Percentiles rank a stretch among this genome's conserved stretches.
These are phyloP conservation scores for Ceratobasidium sp. DNA, from an alignment of 1,284 basidiomycete species.

Conservation along the genomic window DNA sequence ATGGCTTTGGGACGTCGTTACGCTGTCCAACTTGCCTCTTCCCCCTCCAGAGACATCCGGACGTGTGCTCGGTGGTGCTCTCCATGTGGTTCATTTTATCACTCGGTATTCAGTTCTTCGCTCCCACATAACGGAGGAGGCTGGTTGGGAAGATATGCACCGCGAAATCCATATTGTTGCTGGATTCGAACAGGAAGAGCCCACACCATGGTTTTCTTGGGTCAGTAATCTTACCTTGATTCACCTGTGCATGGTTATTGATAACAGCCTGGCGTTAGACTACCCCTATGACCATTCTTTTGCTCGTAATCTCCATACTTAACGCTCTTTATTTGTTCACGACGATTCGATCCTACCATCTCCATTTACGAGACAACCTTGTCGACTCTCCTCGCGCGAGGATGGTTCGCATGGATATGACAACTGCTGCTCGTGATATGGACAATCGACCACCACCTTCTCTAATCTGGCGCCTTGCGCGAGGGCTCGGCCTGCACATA, in stretches of 20 bases:
- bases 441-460: slow-evolving; percentile 34
- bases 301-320: slow-evolving; percentile 52
- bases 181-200: slow-evolving; percentile 67
- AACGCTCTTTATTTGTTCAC: slow-evolving; percentile 56
- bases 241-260: slow-evolving; percentile 65
- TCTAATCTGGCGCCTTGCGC: slow-evolving; percentile 57
- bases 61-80: slow-evolving; percentile 70
- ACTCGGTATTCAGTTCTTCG: slow-evolving; percentile 72
- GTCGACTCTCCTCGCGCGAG: slow-evolving; percentile 49
- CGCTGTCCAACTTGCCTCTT: slow-evolving; percentile 81
- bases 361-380: slow-evolving; percentile 52
- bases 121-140: slow-evolving; percentile 67
- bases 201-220: slow-evolving; percentile 83
- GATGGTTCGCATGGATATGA: slow-evolving; percentile 45
- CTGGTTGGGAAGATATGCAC: slow-evolving; percentile 81
- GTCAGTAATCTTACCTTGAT: slow-evolving; percentile 71
- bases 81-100: slow-evolving; percentile 76
- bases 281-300: slow-evolving; percentile 65
- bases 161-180: slow-evolving; percentile 42
- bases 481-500: slow-evolving; percentile 67
- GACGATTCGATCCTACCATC: slow-evolving; percentile 53
- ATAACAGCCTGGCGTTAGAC: slow-evolving; percentile 59
- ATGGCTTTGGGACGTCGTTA: slow-evolving; percentile 70
- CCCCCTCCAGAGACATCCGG: slow-evolving; percentile 75
- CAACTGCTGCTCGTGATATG: slow-evolving; percentile 34